Conservation (phyloP, 345 rosid genomes). For the Conringia planisiliqua region DNA sequence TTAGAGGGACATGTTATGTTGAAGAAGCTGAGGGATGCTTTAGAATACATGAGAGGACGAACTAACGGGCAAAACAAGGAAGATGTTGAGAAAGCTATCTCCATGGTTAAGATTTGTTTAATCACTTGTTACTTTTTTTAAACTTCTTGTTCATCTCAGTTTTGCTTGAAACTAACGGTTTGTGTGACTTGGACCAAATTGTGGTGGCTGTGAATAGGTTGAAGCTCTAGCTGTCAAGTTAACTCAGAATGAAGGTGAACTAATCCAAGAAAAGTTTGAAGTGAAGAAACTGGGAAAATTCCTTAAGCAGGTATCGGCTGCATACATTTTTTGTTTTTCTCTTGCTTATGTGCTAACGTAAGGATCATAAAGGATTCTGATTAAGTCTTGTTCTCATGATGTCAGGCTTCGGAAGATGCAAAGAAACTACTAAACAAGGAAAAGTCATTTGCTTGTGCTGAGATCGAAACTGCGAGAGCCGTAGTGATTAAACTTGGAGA, state of each 20-base stretch:
- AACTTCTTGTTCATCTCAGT: neutral
- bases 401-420: conserved; percentile 96
- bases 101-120: conserved; percentile 61
- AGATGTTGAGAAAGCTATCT: conserved; percentile 92
- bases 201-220: conserved; percentile 45
- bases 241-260: conserved; percentile 98
- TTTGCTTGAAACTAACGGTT: neutral
- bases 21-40: conserved; percentile 97
- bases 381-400: neutral
- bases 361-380: neutral
- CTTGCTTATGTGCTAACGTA: neutral
- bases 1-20: conserved; percentile 96
- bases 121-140: neutral
- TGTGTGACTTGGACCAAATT: neutral
- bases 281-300: conserved; percentile 90
- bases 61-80: conserved; percentile 82
- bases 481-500: conserved; percentile 90
- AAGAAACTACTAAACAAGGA: conserved; percentile 93
- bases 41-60: conserved; percentile 90
- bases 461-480: conserved; percentile 95
- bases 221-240: conserved; percentile 95
- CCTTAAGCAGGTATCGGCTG: conserved; percentile 69
- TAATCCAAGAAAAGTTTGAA: conserved; percentile 98
- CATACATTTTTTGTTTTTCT: neutral
- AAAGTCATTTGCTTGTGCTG: conserved; percentile 98